A percentile compares a stretch with the other conserved stretches of the same genome.
Evolutionary conservation across 2,329 filamentous ascomycete species (phyloP).

Genomic region (Pseudopyrenochaeta lycopersici): DNA sequence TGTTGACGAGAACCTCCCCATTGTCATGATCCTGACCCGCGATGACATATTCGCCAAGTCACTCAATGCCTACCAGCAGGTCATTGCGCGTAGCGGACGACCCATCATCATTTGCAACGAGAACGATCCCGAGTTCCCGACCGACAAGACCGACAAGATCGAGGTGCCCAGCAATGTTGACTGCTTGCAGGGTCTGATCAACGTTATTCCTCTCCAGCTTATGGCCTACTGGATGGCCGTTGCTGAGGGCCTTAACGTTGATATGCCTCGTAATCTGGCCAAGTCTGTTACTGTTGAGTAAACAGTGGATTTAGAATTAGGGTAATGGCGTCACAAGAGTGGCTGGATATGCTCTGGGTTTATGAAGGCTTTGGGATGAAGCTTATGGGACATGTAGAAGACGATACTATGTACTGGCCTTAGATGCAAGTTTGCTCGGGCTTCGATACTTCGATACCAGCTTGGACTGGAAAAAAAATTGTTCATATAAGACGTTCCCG

Average conservation of each 20-base stretch:
- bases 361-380: conserved; percentile 29
- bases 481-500: background rate
- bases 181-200: conserved; percentile 93
- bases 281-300: conserved; percentile 99
- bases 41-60: conserved; percentile 98
- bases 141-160: conserved; percentile 92
- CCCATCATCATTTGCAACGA: conserved; percentile 99
- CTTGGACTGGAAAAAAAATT: conserved; percentile 29
- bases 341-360: conserved; percentile 37
- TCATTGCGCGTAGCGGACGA: conserved; percentile 93
- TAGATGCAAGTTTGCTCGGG: conserved; percentile 14
- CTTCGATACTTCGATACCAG: conserved; percentile 19
- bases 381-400: conserved; percentile 30
- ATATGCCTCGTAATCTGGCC: conserved; percentile 97
- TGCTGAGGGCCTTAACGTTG: conserved; percentile 93
- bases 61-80: conserved; percentile 99
- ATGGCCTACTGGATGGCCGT: conserved; percentile 99
- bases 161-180: conserved; percentile 97
- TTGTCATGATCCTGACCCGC: conserved; percentile 99
- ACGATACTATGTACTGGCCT: conserved; percentile 20
- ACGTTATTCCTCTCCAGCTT: conserved; percentile 96
- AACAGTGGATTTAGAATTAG: conserved; percentile 36
- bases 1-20: conserved; percentile 97
- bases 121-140: conserved; percentile 85
- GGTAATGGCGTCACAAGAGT: conserved; percentile 13